Percentiles rank a stretch among this genome's conserved stretches.
These are phyloP conservation scores for Scleroderma citrinum DNA, from an alignment of 768 basidiomycete genomes.

Conservation along the genomic window DNA sequence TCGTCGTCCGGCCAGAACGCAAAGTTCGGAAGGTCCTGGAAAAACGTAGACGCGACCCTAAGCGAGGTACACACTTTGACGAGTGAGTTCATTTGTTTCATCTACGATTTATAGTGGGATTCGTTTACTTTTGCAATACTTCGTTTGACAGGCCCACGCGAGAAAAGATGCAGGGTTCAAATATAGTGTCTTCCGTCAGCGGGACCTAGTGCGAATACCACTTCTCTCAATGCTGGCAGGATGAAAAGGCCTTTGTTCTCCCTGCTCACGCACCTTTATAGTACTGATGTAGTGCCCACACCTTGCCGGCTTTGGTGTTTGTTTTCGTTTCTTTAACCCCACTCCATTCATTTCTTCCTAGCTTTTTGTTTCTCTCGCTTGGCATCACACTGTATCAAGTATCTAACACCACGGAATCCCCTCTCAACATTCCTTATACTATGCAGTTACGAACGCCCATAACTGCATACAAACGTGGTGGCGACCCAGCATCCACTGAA, in stretches of 20 bases:
- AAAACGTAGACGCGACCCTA: slow-evolving; percentile 85
- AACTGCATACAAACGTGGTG: too few species aligned
- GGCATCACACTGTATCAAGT: not conserved
- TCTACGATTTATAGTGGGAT: not conserved
- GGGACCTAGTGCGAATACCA: not conserved
- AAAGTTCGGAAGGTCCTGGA: slow-evolving; percentile 81
- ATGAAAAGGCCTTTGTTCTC: not conserved
- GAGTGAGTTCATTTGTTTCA: slow-evolving; percentile 31
- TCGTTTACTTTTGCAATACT: not conserved
- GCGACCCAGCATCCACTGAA: too few species aligned
- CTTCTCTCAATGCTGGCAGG: not conserved
- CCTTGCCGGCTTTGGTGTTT: not conserved
- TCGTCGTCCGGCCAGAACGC: slow-evolving; percentile 88
- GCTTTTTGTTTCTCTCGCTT: not conserved
- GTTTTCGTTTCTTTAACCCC: not conserved
- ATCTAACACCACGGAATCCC: not conserved
- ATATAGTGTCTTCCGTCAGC: not conserved
- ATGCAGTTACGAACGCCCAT: too few species aligned
- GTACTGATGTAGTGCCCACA: not conserved
- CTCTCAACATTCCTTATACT: too few species aligned
- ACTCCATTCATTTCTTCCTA: not conserved
- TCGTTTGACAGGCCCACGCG: not conserved
- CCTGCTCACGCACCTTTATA: not conserved
- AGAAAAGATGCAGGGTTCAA: not conserved
- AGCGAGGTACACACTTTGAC: slow-evolving; percentile 81